Conservation (phyloP, 148 eudicot genomes). For the Silene uniflora region DNA sequence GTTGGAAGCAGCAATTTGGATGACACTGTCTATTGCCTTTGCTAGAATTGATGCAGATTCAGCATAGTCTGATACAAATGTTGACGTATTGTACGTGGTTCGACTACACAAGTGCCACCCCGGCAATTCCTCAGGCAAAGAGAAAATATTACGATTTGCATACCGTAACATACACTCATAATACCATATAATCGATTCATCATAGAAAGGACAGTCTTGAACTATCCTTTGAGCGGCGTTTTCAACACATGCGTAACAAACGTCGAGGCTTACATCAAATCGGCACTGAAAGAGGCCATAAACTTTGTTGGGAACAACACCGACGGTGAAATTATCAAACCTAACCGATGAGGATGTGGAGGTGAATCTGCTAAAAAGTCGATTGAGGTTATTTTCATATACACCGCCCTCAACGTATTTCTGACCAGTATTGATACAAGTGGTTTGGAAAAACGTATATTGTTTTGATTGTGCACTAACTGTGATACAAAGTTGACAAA, state of each 20-base stretch:
- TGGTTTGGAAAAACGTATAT: background rate
- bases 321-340: background rate
- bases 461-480: background rate
- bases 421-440: background rate
- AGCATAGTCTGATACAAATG: too few relatives aligned
- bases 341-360: background rate
- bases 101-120: too few relatives aligned
- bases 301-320: background rate
- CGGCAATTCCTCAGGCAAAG: too few relatives aligned
- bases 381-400: background rate
- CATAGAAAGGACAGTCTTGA: background rate
- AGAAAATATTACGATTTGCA: background rate
- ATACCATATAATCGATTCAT: conserved; percentile 9
- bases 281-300: conserved; percentile 15
- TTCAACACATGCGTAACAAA: background rate
- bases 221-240: background rate
- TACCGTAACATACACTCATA: conserved; percentile 13
- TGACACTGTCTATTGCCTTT: too few relatives aligned
- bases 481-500: background rate
- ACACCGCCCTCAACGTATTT: background rate
- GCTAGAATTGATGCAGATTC: too few relatives aligned
- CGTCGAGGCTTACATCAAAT: background rate
- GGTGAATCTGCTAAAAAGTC: background rate
- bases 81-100: too few relatives aligned
- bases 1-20: too few relatives aligned